Base-by-base conservation (phyloP, 2,329 filamentous ascomycete genomes). In the Boeremia lycopersici region DNA sequence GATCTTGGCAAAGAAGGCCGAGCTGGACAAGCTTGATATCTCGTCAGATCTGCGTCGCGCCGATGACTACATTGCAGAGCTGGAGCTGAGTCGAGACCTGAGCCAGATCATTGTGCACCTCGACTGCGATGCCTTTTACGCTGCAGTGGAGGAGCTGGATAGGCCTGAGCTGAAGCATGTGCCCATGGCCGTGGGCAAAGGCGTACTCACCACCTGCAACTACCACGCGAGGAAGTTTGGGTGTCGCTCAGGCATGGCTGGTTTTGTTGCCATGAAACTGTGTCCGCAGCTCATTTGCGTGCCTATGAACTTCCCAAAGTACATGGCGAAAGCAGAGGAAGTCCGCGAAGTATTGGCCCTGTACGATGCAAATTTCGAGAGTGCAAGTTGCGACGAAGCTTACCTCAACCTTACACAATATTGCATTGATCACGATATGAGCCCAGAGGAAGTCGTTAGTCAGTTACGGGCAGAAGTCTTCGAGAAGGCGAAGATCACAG, bases 101-200 rank as follows among this genome's bases (percentile, higher is more conserved):
- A 88, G 87, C 0, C 95, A 98, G 72, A 81, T 86, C 53, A 85
- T 98, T 23, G 89, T 98, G 0, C 95, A 99, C 71, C 84, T 98
- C 42, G 95, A 99, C 74, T 98, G 95, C 75, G 95, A 99, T 78
- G 95, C 95, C 13, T 99, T 99, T 75, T 99, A 95, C 69, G 95
- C 95, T 0, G 91, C 95, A 0, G 95, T 98, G 0, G 95, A 98
- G 73, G 90, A 82, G 68, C 73, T 83, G 38, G 79, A 83, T 60
- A 83, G 89, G 1, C 95, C 93, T 0, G 93, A 96, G 70, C 82
- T 99, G 40, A 90, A 89, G 56, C 81, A 92, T 34, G 79, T 96
- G 0, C 95, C 95, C 0, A 97, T 99, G 77, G 92, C 93, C 0
- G 95, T 99, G 0, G 95, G 95, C 0, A 84, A 84, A 64, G 86